Percentiles rank a stretch among this genome's conserved stretches.
phyloP scores from a whole-genome alignment of 306 rosid species.

The Abrus pulchellus region DNA sequence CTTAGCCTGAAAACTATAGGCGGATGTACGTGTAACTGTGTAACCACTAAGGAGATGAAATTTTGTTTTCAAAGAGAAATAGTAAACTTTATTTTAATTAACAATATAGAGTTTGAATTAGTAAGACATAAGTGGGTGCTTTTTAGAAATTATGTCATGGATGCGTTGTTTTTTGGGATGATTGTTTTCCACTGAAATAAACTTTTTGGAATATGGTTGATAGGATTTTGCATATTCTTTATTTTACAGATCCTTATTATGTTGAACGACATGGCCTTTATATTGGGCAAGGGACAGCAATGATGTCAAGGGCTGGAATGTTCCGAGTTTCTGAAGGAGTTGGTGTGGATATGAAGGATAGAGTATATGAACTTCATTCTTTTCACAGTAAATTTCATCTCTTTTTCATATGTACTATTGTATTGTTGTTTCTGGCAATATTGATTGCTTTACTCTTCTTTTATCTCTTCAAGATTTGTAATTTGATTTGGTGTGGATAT shows the following conservation, averaged over 20 bases:
- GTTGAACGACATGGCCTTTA: slow-evolving; percentile 77
- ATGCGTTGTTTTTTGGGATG: slow-evolving; percentile 5
- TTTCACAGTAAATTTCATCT: slow-evolving; percentile 73
- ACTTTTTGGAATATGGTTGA: slow-evolving; percentile 28
- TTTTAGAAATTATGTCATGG: not conserved
- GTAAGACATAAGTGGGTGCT: not conserved
- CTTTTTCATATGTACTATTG: slow-evolving; percentile 10
- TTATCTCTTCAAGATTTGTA: not conserved
- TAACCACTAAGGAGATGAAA: slow-evolving; percentile 14
- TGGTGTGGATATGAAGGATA: slow-evolving; percentile 82
- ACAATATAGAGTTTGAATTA: not conserved
- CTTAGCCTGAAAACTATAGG: slow-evolving; percentile 2
- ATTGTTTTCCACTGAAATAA: slow-evolving; percentile 33
- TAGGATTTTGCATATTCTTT: slow-evolving; percentile 36
- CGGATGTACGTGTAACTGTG: not conserved
- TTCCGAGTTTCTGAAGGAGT: slow-evolving; percentile 79
- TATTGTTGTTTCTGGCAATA: slow-evolving; percentile 8
- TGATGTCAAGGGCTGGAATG: slow-evolving; percentile 91
- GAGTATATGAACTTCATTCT: slow-evolving; percentile 87
- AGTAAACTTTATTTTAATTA: not conserved
- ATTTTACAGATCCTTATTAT: slow-evolving; percentile 76
- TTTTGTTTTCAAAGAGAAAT: slow-evolving; percentile 33
- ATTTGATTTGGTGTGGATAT: slow-evolving; percentile 83
- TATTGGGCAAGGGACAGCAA: slow-evolving; percentile 87
- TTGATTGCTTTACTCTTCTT: slow-evolving; percentile 9